Evolutionary conservation across 2,329 filamentous ascomycete genomes (phyloP).

Genomic region (Ramularia endophylla): DNA sequence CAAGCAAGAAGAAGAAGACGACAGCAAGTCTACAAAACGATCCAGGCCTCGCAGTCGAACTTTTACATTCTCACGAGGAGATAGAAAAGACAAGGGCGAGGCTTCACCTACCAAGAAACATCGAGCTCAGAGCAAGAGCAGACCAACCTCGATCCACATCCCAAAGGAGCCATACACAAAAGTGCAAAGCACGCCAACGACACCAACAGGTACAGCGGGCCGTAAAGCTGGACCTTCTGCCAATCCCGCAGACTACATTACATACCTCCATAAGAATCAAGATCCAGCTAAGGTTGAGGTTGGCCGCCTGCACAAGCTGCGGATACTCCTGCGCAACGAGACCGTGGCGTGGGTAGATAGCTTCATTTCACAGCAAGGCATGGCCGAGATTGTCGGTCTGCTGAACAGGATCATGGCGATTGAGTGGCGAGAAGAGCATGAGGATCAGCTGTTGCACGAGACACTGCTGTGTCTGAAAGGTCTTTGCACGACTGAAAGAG

Average conservation of each 20-base stretch:
- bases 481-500: constrained; percentile 83
- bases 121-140: constrained; percentile 53
- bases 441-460: constrained; percentile 88
- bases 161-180: constrained; percentile 35
- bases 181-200: constrained; percentile 13
- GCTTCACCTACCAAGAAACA: constrained; percentile 67
- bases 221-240: constrained; percentile 42
- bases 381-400: constrained; percentile 82
- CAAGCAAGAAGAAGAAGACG: constrained; percentile 19
- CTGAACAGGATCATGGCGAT: constrained; percentile 90
- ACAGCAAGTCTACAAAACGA: constrained; percentile 35
- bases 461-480: constrained; percentile 89
- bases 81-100: constrained; percentile 33
- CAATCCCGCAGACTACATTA: constrained; percentile 76
- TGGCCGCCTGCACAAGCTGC: constrained; percentile 90
- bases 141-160: constrained; percentile 55
- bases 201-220: constrained; percentile 25
- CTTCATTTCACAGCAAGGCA: constrained; percentile 83
- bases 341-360: constrained; percentile 92
- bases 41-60: constrained; percentile 61
- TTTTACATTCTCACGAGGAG: constrained; percentile 70
- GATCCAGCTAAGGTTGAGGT: constrained; percentile 83
- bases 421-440: constrained; percentile 97
- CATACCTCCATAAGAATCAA: constrained; percentile 73
- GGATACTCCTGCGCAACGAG: constrained; percentile 84